Percentiles rank a stretch among this genome's conserved stretches.
Evolutionary conservation across 169 alveolate species (phyloP).

Genomic region (Theileria sp.): DNA sequence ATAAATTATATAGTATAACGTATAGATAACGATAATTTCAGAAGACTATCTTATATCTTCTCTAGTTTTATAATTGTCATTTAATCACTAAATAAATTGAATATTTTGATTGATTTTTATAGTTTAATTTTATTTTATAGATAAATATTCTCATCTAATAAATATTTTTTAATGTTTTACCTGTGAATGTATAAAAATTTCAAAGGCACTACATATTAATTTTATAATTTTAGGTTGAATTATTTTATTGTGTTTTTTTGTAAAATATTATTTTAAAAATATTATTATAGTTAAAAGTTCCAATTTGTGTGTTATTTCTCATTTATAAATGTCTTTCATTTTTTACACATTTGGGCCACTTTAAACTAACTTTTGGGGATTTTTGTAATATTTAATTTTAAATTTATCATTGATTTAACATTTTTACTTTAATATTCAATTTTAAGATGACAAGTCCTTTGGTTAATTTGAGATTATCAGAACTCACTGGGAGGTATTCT

Average conservation of each 20-base stretch:
- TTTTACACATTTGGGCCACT: not conserved
- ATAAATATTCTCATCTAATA: not conserved
- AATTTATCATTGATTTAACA: not conserved
- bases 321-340: not conserved
- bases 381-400: not conserved
- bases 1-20: too few species aligned
- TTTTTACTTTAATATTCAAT: not conserved
- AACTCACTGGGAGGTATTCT: slow-evolving; percentile 51
- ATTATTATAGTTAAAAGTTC: not conserved
- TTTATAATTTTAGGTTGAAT: too few species aligned
- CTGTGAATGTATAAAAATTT: not conserved
- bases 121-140: too few species aligned
- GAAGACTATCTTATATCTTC: not conserved
- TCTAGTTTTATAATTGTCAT: not conserved
- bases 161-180: not conserved
- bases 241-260: not conserved
- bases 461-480: slow-evolving; percentile 46
- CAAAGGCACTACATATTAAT: not conserved
- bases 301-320: not conserved
- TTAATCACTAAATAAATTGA: too few species aligned
- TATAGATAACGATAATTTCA: not conserved
- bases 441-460: slow-evolving; percentile 13
- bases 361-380: not conserved
- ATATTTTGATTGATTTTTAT: too few species aligned
- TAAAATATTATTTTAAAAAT: too few species aligned